These are phyloP conservation scores for Bipolaris cookei DNA, from an alignment of 2,329 filamentous ascomycete genomes.

Conservation along the genomic window DNA sequence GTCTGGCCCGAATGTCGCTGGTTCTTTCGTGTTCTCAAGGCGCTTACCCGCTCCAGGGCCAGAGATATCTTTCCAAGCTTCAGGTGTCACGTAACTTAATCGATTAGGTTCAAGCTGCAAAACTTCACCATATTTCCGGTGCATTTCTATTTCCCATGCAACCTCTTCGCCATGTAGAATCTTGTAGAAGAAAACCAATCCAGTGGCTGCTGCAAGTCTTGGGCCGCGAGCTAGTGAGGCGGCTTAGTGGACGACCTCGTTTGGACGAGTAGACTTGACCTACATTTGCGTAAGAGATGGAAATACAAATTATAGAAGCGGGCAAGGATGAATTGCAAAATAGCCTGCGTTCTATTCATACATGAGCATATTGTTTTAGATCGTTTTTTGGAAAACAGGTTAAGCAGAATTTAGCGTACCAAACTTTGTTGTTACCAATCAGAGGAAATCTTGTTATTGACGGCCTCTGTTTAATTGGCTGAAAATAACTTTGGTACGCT, in stretches of 20 bases:
- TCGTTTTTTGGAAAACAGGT: no score
- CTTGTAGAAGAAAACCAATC: not conserved
- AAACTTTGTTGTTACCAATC: no score
- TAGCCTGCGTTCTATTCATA: no score
- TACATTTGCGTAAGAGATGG: constrained; percentile 9
- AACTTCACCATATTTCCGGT: constrained; percentile 14
- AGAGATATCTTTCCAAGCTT: constrained; percentile 19
- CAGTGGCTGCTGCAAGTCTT: not conserved
- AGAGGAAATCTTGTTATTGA: no score
- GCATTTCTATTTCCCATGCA: not conserved
- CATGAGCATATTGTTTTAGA: no score
- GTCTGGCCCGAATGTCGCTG: not conserved
- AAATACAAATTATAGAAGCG: constrained; percentile 4
- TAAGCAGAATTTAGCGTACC: no score
- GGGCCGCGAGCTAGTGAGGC: not conserved
- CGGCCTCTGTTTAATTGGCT: no score
- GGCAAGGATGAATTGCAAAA: not conserved
- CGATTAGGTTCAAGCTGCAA: constrained; percentile 14
- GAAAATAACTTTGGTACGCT: no score
- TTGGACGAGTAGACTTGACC: not conserved
- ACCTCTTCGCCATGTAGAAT: not conserved
- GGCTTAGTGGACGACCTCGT: not conserved
- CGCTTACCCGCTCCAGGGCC: not conserved
- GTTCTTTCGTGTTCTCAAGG: constrained; percentile 1
- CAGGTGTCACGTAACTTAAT: constrained; percentile 7